Base-by-base conservation (phyloP, 108 stramenopile species). In the Skeletonema tropicum region DNA sequence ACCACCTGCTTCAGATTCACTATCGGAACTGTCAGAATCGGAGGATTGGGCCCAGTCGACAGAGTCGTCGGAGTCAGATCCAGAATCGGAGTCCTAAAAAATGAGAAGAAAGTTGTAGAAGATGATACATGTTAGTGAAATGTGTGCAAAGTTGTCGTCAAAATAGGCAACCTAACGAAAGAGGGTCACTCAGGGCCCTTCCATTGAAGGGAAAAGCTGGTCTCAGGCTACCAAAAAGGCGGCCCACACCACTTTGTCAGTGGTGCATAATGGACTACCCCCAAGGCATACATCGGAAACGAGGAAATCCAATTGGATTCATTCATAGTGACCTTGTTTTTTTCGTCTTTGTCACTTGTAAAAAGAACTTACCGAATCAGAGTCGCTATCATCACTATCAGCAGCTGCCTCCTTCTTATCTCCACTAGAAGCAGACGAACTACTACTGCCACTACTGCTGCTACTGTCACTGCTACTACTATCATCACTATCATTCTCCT, bases 281-380 rank as follows among this genome's bases (percentile, higher is more conserved):
- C 49, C 63, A 62, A 66, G 66, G 70, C 42, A 76, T 68, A 60
- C 63, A 85, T 98, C 97, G 90, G 97, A 98, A 98, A 98, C 97
- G 97, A 98, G 97, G 97, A 98, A 98, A 95, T 95, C 91, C 89
- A 73, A 80, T 73, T 60, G 67, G 57, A 42, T 63, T 19, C 68
- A 80, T 64, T 80, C 79, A 80, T 74, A n/a, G 79, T 80, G 82
- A 30, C 63, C 32, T 32, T 6, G 0, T 2, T 48, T 7, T 67
- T 1, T n/a, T 2, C 17, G 2, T 55, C 52, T 0, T n/a, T n/a
- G 7, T 55, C 23, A 23, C 19, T 55, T 25, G 9, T 23, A 35
- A 35, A 66, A 55, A 39, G 0, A 7, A 82, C 81, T 73, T 57
- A 77, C 81, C 77, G 77, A 74, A 38, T 77, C 76, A 77, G 81